Percentiles rank a stretch among this genome's conserved stretches.
phyloP scores from a whole-genome alignment of 352 stramenopile genomes.

The Phytophthora syringae region DNA sequence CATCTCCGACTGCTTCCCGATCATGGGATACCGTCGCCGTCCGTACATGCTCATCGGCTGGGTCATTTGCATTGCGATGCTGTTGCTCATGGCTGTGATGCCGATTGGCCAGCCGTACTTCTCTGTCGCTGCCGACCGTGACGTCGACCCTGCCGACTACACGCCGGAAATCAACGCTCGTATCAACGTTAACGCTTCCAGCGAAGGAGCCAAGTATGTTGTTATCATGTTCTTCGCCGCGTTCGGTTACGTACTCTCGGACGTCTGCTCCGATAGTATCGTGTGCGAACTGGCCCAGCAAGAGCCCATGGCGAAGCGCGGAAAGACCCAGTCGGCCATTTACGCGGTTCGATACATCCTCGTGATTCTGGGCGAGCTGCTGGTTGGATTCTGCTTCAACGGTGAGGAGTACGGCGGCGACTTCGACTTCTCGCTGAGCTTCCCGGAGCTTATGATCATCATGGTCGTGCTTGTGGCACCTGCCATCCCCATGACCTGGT shows the following conservation, averaged over 20 bases:
- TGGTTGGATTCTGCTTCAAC: constrained; percentile 66
- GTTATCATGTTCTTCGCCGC: constrained; percentile 67
- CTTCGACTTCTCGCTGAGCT: constrained; percentile 51
- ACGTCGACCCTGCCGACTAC: constrained; percentile 37
- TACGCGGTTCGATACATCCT: constrained; percentile 37
- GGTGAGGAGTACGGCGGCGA: constrained; percentile 52
- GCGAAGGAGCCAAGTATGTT: constrained; percentile 46
- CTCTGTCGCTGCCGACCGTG: constrained; percentile 24
- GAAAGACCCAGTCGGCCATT: constrained; percentile 57
- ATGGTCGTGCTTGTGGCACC: constrained; percentile 36
- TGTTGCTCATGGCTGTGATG: constrained; percentile 56
- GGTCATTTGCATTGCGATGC: constrained; percentile 48
- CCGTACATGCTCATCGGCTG: constrained; percentile 73
- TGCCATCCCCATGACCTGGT: constrained; percentile 43
- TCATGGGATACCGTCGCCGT: constrained; percentile 65
- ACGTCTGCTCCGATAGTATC: constrained; percentile 68
- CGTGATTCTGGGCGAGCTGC: constrained; percentile 49
- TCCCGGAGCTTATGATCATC: constrained; percentile 55
- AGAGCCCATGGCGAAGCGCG: constrained; percentile 55
- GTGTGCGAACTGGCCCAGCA: constrained; percentile 65
- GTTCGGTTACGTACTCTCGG: constrained; percentile 70
- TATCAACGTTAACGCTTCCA: constrained; percentile 49
- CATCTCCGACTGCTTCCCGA: constrained; percentile 43
- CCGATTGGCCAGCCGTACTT: constrained; percentile 67
- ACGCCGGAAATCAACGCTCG: constrained; percentile 34